Evolutionary conservation across 106 monocot genomes (phyloP), one percentile per base, ranked within the genome.

Genomic region (Vanilla planifolia): DNA sequence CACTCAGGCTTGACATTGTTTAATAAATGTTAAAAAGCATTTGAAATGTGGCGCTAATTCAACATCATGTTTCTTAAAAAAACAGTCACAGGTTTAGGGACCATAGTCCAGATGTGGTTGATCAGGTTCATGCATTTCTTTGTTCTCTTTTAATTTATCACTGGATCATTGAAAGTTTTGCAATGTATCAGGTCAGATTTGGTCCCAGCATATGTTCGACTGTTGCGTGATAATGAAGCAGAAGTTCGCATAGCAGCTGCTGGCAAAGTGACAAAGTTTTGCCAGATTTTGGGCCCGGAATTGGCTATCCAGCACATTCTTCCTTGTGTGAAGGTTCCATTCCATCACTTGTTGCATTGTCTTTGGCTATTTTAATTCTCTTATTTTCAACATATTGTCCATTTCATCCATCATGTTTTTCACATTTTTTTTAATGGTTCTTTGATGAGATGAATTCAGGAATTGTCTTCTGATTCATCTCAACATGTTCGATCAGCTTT

Each of bases 401-500:
- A 44, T 57, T 35, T 17, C 59, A 5, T 27, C 0, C 27, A 33
- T 56, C 42, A 32, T 55, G 16, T 21, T 33, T 32, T 32, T 37
- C 33, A 19, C 59, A 35, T 8, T 19, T 2, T 34, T 27, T 33
- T 11, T 43, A 15, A 21, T 32, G 42, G n/a, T 34, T 22, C 22
- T 62, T 20, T 14, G 10, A 33, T 65, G 24, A 17, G 14, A 45
- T 16, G 17, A 45, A 45, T 56, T 29, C 71, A 85, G 85, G 85
- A 85, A 25, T 68, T 85, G 48, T 85, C 85, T 53, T 77, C 85
- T 35, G 85, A 85, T 77, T 85, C 85, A 64, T 85, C 85, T 5
- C 85, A 85, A 30, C 85, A 85, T 85, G 85, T 85, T 50, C 80
- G 85, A 33, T 85, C 85, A 45, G 73, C 85, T 57, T 66, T 85